These are phyloP conservation scores for Sporopachydermia quercuum DNA, from an alignment of 805 yeast species.

Conservation along the genomic window DNA sequence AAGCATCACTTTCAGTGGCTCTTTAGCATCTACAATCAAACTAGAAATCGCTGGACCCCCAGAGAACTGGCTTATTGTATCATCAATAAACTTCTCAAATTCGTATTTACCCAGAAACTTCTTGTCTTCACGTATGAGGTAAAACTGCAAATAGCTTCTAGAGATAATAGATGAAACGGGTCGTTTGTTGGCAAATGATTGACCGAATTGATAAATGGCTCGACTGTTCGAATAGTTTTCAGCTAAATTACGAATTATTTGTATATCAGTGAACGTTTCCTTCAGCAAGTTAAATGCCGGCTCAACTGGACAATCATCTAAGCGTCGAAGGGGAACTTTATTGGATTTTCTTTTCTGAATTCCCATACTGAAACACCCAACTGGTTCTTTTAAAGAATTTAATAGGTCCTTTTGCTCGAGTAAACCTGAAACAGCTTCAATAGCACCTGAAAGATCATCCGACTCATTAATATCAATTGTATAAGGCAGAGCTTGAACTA, in stretches of 20 bases:
- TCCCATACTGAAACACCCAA: constrained; percentile 30
- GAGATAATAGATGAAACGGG: constrained; percentile 19
- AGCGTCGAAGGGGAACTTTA: constrained; percentile 28
- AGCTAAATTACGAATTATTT: constrained; percentile 13
- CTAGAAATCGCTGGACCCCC: constrained; percentile 5
- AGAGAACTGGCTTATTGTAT: neutral
- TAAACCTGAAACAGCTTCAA: constrained; percentile 12
- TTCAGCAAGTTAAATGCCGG: constrained; percentile 10
- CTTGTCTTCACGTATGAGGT: constrained; percentile 46
- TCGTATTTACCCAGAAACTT: constrained; percentile 37
- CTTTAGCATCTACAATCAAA: constrained; percentile 10
- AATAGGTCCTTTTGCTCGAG: constrained; percentile 3
- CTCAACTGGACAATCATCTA: constrained; percentile 15
- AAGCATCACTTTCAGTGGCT: constrained; percentile 8
- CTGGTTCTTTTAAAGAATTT: constrained; percentile 7
- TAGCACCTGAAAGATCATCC: constrained; percentile 9
- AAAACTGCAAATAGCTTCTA: constrained; percentile 48
- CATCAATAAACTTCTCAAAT: constrained; percentile 22
- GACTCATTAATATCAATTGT: constrained; percentile 12
- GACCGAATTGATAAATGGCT: neutral
- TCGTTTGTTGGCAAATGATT: neutral
- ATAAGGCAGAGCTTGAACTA: neutral
- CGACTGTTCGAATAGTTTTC: neutral
- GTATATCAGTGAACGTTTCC: constrained; percentile 24
- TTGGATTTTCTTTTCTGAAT: constrained; percentile 34